A percentile compares a stretch with the other conserved stretches of the same genome.
These are phyloP conservation scores for Ascochyta koolunga DNA, from an alignment of 2,329 filamentous ascomycete genomes.

Conservation along the genomic window DNA sequence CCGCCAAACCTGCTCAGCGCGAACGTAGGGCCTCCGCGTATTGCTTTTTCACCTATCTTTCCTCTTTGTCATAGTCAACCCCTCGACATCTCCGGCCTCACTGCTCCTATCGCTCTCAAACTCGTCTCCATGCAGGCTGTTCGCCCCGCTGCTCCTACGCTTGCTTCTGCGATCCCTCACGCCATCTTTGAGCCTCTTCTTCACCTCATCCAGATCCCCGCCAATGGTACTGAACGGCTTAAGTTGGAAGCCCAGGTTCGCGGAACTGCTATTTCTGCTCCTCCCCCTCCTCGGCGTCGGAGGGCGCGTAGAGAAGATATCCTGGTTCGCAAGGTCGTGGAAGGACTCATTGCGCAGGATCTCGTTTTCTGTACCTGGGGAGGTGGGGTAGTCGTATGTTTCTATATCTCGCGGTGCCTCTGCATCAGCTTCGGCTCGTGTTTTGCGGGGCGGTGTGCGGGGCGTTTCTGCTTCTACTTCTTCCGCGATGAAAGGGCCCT, in stretches of 20 bases:
- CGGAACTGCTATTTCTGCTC: conserved; percentile 64
- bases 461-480: conserved; percentile 23
- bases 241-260: conserved; percentile 68
- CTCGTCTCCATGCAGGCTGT: conserved; percentile 27
- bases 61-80: conserved; percentile 29
- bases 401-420: conserved; percentile 27
- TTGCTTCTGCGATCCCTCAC: conserved; percentile 79
- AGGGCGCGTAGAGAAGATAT: conserved; percentile 88
- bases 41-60: conserved; percentile 10
- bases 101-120: conserved; percentile 19
- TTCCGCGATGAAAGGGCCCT: conserved; percentile 41
- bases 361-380: conserved; percentile 28
- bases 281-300: conserved; percentile 77
- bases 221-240: conserved; percentile 72
- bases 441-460: conserved; percentile 30
- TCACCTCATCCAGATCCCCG: conserved; percentile 80
- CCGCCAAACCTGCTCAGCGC: too few relatives aligned
- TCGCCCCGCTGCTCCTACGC: conserved; percentile 50
- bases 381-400: conserved; percentile 36
- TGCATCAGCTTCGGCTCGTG: conserved; percentile 20
- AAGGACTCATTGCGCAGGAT: conserved; percentile 89
- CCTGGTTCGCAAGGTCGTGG: conserved; percentile 83
- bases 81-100: conserved; percentile 27
- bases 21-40: too few relatives aligned
- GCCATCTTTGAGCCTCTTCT: conserved; percentile 79